Base-by-base conservation (phyloP, 2,329 filamentous ascomycete species). In the Plenodomus tracheiphilus region DNA sequence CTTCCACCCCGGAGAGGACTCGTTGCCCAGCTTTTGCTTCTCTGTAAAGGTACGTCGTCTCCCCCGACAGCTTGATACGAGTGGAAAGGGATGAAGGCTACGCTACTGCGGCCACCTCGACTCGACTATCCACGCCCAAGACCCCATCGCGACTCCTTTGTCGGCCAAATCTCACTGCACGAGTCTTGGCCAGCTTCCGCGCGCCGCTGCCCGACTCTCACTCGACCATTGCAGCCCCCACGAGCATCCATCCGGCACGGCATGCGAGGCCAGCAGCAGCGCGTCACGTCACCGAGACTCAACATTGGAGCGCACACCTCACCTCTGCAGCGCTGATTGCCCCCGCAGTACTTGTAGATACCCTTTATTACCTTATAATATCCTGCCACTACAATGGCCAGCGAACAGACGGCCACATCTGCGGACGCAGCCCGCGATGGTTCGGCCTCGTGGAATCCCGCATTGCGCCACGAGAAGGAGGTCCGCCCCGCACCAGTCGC, bases 361-460 rank as follows among this genome's bases (percentile, higher is more conserved):
- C 62, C 63, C 65, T 53, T 62, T 56, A 46, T 49, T 53, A 44
- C 53, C 36, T 63, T 54, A 16, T 62, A 58, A 66, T 68, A 51
- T 34, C 35, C 35, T 17, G 7, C 41, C 59, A 56, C 58, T 59
- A 73, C n/a, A n/a, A n/a, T 72, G 69, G 67, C 66, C 36, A 46
- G 64, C 56, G 67, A 71, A 22, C 6, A 10, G 6, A 10, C 11
- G 9, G 28, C 28, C 28, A 32, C 4, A 11, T 51, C 61, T 42
- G 46, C 62, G 16, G 43, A 58, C 22, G 47, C 58, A 3, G 37
- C 58, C 17, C 46, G 56, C 13, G 11, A 32, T 4, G 28, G 28
- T 7, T 32, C 28, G 28, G 44, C 75, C 45, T 76, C 77, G 17
- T 84, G 81, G 82, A 80, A 84, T 72, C 81, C 81, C 38, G 81